Conservation (phyloP, 306 rosid genomes). For the Begonia loranthoides region DNA sequence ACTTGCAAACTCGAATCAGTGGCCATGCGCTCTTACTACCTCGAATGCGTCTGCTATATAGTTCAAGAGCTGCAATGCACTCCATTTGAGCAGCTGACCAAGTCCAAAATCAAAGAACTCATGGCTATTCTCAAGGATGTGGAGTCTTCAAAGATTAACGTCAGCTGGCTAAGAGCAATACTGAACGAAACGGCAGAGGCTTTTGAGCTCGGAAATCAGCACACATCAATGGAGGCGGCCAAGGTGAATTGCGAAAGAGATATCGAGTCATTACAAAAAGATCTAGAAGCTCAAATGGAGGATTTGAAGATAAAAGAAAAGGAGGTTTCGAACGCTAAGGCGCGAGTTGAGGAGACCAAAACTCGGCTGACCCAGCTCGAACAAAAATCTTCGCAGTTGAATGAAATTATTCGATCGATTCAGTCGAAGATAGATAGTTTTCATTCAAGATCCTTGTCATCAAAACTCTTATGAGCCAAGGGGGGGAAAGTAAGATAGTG, state of each 20-base stretch:
- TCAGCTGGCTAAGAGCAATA: constrained; percentile 46
- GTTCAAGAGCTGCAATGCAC: constrained; percentile 51
- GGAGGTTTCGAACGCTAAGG: constrained; percentile 32
- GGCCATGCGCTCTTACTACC: constrained; percentile 60
- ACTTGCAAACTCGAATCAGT: constrained; percentile 55
- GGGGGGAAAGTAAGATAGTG: no score
- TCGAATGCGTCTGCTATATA: constrained; percentile 65
- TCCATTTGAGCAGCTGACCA: constrained; percentile 20
- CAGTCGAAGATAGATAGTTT: constrained; percentile 45
- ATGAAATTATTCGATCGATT: constrained; percentile 23
- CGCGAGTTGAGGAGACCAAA: constrained; percentile 26
- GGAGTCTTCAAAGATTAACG: constrained; percentile 44
- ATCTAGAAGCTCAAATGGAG: constrained; percentile 38
- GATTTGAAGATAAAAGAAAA: constrained; percentile 43
- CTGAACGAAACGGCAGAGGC: constrained; percentile 35
- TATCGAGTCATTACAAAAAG: constrained; percentile 29
- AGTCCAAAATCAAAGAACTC: constrained; percentile 48
- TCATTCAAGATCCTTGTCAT: constrained; percentile 29
- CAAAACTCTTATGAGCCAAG: constrained; percentile 37
- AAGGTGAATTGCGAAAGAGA: constrained; percentile 35
- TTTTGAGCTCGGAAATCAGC: constrained; percentile 32
- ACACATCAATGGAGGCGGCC: constrained; percentile 26
- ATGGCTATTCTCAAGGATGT: constrained; percentile 63
- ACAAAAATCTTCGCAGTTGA: constrained; percentile 33
- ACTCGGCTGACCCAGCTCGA: constrained; percentile 48